phyloP scores from a whole-genome alignment of 2,329 filamentous ascomycete genomes.

The Diaporthe citrichinensis region DNA sequence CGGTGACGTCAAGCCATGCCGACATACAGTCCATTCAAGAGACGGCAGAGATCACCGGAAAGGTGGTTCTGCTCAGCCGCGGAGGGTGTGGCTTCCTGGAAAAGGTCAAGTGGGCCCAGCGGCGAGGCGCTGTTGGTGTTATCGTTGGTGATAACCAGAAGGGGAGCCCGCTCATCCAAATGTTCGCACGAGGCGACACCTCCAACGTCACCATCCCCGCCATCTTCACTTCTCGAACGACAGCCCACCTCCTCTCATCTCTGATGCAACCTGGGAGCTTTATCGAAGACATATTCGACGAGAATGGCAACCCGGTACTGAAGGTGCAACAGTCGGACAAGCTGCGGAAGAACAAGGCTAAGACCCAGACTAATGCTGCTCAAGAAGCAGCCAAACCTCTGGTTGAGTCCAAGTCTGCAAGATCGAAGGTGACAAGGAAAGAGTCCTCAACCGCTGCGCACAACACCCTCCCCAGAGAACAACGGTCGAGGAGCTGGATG shows the following conservation, averaged over 20 bases:
- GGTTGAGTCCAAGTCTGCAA: conserved; percentile 31
- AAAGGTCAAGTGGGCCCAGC: conserved; percentile 97
- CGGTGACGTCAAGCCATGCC: conserved; percentile 72
- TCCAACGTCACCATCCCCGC: conserved; percentile 95
- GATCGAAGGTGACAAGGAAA: conserved; percentile 35
- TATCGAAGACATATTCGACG: conserved; percentile 71
- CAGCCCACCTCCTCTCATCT: conserved; percentile 91
- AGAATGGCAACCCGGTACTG: conserved; percentile 70
- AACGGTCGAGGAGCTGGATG: conserved; percentile 57
- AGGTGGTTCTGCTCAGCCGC: conserved; percentile 90
- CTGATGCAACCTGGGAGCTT: conserved; percentile 81
- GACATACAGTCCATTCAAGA: conserved; percentile 95
- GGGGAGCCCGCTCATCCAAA: conserved; percentile 91
- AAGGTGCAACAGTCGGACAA: conserved; percentile 66
- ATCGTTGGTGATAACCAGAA: conserved; percentile 95
- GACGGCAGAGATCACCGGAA: conserved; percentile 91
- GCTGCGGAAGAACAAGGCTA: conserved; percentile 52
- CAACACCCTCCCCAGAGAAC: conserved; percentile 28
- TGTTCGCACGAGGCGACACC: conserved; percentile 98
- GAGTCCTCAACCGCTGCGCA: conserved; percentile 8
- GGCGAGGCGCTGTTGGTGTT: conserved; percentile 87
- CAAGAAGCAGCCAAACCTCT: conserved; percentile 43
- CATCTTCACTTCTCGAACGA: conserved; percentile 94
- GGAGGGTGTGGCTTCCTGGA: conserved; percentile 97
- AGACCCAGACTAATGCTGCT: conserved; percentile 49